Evolutionary conservation across 805 yeast genomes (phyloP).

Genomic region (Dipodascus geniculatus): DNA sequence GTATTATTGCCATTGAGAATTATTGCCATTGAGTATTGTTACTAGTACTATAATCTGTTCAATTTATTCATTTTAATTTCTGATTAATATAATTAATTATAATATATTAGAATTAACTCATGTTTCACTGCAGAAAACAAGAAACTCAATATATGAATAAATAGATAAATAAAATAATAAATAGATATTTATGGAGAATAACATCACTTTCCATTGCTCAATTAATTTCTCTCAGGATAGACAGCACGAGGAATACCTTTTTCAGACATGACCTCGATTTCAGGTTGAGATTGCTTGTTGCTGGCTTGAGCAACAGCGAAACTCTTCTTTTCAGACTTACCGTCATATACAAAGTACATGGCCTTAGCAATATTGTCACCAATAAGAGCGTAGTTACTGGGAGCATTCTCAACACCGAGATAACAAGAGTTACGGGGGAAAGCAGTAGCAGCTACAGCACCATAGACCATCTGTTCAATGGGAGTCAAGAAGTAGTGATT

Average conservation of each 20-base stretch:
- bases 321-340: slow-evolving; percentile 43
- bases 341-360: slow-evolving; percentile 52
- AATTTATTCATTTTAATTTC: no score
- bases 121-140: background rate
- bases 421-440: slow-evolving; percentile 28
- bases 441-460: slow-evolving; percentile 18
- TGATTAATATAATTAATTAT: no score
- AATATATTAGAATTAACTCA: no score
- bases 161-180: no score
- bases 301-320: slow-evolving; percentile 33
- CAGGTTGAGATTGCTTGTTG: slow-evolving; percentile 9
- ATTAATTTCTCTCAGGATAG: no score
- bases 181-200: no score
- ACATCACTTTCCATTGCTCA: no score
- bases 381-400: slow-evolving; percentile 30
- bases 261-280: slow-evolving; percentile 18
- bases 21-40: no score
- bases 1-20: no score
- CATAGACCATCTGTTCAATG: slow-evolving; percentile 21
- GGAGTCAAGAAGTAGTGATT: slow-evolving; percentile 27
- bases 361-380: slow-evolving; percentile 55
- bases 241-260: slow-evolving; percentile 14
- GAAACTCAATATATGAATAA: background rate
- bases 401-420: slow-evolving; percentile 23
- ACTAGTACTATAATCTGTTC: no score